These are phyloP conservation scores for Penicillium sp. DNA, from an alignment of 2,329 filamentous ascomycete genomes.

Conservation along the genomic window DNA sequence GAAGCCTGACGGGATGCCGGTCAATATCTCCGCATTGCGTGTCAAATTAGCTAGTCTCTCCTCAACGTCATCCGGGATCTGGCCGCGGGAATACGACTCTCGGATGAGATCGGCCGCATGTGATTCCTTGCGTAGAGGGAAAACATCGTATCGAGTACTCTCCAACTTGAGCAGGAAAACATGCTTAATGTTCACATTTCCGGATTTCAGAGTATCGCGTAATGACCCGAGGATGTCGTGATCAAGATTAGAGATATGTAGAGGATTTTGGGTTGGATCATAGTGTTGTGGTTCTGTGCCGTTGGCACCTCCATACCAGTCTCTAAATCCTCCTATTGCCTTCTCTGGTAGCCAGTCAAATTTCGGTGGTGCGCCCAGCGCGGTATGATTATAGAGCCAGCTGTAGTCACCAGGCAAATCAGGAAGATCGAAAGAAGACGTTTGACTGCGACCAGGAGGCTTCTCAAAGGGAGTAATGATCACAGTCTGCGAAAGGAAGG, in stretches of 20 bases:
- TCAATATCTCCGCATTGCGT: constrained; percentile 21
- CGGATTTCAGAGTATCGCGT: constrained; percentile 16
- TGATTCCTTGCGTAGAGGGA: constrained; percentile 41
- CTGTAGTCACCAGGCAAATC: constrained; percentile 17
- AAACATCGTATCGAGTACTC: constrained; percentile 46
- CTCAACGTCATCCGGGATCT: constrained; percentile 32
- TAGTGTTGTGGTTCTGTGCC: constrained; percentile 27
- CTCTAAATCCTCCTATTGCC: constrained; percentile 18
- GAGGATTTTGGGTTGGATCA: constrained; percentile 36
- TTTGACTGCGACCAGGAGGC: constrained; percentile 1
- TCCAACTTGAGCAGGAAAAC: constrained; percentile 44
- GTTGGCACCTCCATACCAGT: constrained; percentile 21
- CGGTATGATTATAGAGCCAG: constrained; percentile 23
- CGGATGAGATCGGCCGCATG: constrained; percentile 30
- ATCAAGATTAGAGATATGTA: constrained; percentile 44
- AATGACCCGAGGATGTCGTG: constrained; percentile 28
- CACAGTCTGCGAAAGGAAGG: constrained; percentile 22
- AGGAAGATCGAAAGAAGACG: constrained; percentile 11
- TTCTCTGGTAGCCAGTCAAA: constrained; percentile 22
- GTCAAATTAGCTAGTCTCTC: constrained; percentile 24
- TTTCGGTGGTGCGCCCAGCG: constrained; percentile 10
- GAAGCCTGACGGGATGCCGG: constrained; percentile 18
- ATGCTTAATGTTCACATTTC: constrained; percentile 39
- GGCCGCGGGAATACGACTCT: constrained; percentile 29
- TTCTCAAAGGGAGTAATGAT: constrained; percentile 21